Conservation (phyloP, 345 rosid species). For the Laguncularia racemosa region DNA sequence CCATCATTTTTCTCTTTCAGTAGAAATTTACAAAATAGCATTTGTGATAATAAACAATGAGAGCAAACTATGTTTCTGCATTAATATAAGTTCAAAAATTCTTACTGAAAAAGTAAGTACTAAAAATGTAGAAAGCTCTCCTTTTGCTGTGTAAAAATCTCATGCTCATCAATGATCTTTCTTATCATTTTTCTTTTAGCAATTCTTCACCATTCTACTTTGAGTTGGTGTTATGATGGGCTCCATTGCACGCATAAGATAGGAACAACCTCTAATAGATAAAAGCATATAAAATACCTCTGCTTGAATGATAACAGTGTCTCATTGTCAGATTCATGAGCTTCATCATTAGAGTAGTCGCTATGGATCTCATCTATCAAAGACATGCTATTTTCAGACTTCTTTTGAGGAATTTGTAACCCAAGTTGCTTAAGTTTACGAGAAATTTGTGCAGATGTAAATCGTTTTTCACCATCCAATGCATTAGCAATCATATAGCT, state of each 20-base stretch:
- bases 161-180: too few relatives aligned
- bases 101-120: too few relatives aligned
- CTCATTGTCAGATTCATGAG: conserved; percentile 45
- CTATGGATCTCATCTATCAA: conserved; percentile 42
- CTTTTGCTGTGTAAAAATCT: too few relatives aligned
- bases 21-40: too few relatives aligned
- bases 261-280: not conserved
- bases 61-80: too few relatives aligned
- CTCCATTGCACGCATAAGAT: not conserved
- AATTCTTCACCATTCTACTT: not conserved
- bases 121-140: too few relatives aligned
- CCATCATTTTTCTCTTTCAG: too few relatives aligned
- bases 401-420: conserved; percentile 39
- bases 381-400: conserved; percentile 27
- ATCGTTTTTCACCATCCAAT: conserved; percentile 45
- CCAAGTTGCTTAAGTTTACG: conserved; percentile 85
- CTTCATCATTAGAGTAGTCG: conserved; percentile 25
- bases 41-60: too few relatives aligned
- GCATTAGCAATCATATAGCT: conserved; percentile 68
- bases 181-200: not conserved
- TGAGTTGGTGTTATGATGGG: not conserved
- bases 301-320: conserved; percentile 55
- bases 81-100: too few relatives aligned
- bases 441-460: conserved; percentile 69
- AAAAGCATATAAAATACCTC: conserved; percentile 31